Evolutionary conservation across 2,329 filamentous ascomycete species (phyloP).

Genomic region (Pleoardoris graminearum): DNA sequence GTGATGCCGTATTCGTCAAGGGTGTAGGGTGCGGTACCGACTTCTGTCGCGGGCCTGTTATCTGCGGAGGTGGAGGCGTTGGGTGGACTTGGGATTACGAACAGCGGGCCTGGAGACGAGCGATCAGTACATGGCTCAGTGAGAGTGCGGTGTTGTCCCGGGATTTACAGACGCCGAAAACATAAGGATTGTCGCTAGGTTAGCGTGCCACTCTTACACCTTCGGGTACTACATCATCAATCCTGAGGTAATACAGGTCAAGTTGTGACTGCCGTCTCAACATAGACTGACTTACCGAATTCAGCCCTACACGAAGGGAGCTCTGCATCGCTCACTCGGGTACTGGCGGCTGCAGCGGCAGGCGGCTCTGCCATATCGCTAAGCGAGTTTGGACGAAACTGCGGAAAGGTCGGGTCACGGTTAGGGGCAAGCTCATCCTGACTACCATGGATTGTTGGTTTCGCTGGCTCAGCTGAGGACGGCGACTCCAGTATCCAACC

Average conservation of each 20-base stretch:
- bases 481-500: slow-evolving; percentile 21
- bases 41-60: not conserved
- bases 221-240: too few relatives aligned
- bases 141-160: not conserved
- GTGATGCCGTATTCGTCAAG: not conserved
- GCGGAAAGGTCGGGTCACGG: slow-evolving; percentile 67
- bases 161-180: not conserved
- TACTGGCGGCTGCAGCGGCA: not conserved
- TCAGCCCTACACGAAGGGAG: not conserved
- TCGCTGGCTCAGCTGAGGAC: not conserved
- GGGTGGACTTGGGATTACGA: not conserved
- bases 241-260: too few relatives aligned
- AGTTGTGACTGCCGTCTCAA: too few relatives aligned
- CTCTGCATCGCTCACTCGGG: not conserved
- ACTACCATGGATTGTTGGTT: not conserved
- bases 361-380: slow-evolving; percentile 12
- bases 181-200: too few relatives aligned
- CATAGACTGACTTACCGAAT: not conserved
- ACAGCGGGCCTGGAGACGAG: not conserved
- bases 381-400: slow-evolving; percentile 64
- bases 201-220: too few relatives aligned
- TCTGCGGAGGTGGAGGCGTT: not conserved
- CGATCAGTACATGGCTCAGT: not conserved
- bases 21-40: not conserved
- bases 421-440: not conserved